A percentile compares a stretch with the other conserved stretches of the same genome.
Conservation (phyloP, 345 rosid species). For the Diplotaxis tenuifolia region DNA sequence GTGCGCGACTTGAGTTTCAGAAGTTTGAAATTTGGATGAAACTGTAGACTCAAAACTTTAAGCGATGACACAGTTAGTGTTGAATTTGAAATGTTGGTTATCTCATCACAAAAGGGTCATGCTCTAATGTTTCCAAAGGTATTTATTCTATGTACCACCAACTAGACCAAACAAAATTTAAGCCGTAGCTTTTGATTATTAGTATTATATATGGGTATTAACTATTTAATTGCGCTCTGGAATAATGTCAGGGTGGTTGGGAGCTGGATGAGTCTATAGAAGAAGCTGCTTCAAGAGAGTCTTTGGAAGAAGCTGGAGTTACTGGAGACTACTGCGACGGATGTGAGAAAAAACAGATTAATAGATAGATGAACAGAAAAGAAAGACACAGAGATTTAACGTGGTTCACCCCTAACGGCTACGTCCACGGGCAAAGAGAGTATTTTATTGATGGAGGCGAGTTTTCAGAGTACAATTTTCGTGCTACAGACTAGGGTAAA, state of each 20-base stretch:
- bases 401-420: no score
- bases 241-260: slow-evolving; percentile 75
- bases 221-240: background rate
- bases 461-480: no score
- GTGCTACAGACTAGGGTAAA: no score
- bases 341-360: no score
- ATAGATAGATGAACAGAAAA: no score
- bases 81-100: slow-evolving; percentile 68
- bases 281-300: slow-evolving; percentile 78
- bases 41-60: slow-evolving; percentile 44
- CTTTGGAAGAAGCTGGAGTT: slow-evolving; percentile 88
- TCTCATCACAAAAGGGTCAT: slow-evolving; percentile 76
- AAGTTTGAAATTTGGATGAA: background rate
- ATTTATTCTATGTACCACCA: no score
- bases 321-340: no score
- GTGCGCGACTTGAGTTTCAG: background rate
- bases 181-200: background rate
- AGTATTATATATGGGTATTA: background rate
- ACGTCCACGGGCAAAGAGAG: no score
- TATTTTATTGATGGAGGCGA: no score
- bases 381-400: no score
- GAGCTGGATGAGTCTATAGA: slow-evolving; percentile 80
- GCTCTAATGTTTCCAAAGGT: slow-evolving; percentile 94
- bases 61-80: slow-evolving; percentile 38
- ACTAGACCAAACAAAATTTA: background rate